Percentiles rank a stretch among this genome's conserved stretches.
Conservation (phyloP, 495 filamentous ascomycete species). For the Aspergillus taichungensis region DNA sequence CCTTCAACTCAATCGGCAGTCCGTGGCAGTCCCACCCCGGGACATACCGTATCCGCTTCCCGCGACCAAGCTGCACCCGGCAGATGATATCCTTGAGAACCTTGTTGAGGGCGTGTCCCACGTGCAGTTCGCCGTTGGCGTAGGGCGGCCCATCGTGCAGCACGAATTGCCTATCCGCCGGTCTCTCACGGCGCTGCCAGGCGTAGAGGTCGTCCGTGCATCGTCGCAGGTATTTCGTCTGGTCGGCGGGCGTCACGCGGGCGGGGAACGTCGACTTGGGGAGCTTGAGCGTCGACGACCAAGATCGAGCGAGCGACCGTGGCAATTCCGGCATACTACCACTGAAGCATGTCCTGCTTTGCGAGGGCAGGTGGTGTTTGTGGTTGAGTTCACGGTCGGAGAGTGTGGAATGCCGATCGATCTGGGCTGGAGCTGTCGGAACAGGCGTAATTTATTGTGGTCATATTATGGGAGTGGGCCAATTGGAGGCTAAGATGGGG, state of each 20-base stretch:
- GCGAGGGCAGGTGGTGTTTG: neutral
- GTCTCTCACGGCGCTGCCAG: constrained; percentile 65
- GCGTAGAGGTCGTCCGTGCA: constrained; percentile 84
- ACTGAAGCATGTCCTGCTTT: constrained; percentile 22
- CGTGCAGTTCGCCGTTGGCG: constrained; percentile 87
- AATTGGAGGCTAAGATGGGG: too few relatives aligned
- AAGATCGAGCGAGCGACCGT: constrained; percentile 41
- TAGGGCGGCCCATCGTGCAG: constrained; percentile 97
- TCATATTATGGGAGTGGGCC: too few relatives aligned
- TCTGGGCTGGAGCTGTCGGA: constrained; percentile 4
- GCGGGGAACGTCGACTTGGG: constrained; percentile 52
- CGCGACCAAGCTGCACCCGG: constrained; percentile 67
- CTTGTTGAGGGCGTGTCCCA: constrained; percentile 98
- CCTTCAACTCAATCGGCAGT: constrained; percentile 93
- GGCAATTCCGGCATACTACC: constrained; percentile 42
- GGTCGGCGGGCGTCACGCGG: constrained; percentile 40
- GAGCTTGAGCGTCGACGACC: constrained; percentile 52
- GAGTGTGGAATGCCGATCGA: neutral
- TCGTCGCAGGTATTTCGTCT: constrained; percentile 57
- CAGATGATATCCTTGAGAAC: constrained; percentile 90
- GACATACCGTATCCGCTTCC: constrained; percentile 72
- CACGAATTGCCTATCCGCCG: constrained; percentile 55
- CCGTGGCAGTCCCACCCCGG: constrained; percentile 99
- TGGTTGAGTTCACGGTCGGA: neutral
- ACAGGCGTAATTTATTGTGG: neutral